Percentiles rank a stretch among this genome's conserved stretches.
These are phyloP conservation scores for Acidomyces sp. DNA, from an alignment of 495 filamentous ascomycete species.

Conservation along the genomic window DNA sequence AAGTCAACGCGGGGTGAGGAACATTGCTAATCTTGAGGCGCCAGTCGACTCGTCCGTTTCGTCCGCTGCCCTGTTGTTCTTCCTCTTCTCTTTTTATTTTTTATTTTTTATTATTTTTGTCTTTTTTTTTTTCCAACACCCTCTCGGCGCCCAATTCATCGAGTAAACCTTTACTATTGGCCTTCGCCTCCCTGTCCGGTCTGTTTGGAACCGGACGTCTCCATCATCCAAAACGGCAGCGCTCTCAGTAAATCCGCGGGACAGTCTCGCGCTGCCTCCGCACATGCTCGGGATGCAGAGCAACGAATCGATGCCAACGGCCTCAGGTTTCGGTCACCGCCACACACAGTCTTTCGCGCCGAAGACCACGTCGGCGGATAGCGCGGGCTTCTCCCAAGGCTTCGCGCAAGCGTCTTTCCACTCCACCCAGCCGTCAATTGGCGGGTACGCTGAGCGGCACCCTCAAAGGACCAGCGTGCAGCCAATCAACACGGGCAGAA, in stretches of 20 bases:
- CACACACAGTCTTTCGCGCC: conserved; percentile 31
- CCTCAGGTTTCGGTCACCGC: conserved; percentile 45
- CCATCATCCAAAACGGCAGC: conserved; percentile 54
- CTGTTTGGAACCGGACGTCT: conserved; percentile 1
- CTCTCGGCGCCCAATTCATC: too few relatives aligned
- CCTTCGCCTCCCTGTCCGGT: conserved; percentile 6
- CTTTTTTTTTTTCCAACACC: too few relatives aligned
- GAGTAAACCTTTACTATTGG: too few relatives aligned
- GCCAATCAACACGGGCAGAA: conserved; percentile 69
- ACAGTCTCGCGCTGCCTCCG: conserved; percentile 60
- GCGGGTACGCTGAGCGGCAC: conserved; percentile 71
- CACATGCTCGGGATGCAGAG: conserved; percentile 83
- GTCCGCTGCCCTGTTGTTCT: too few relatives aligned
- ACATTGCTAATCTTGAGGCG: too few relatives aligned
- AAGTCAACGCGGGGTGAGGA: too few relatives aligned
- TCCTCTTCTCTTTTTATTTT: too few relatives aligned
- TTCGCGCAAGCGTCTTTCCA: conserved; percentile 85
- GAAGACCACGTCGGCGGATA: conserved; percentile 57
- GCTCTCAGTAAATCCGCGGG: conserved; percentile 52
- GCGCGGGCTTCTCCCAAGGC: conserved; percentile 81
- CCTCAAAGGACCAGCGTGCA: conserved; percentile 76
- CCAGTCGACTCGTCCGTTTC: too few relatives aligned
- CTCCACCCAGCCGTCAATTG: conserved; percentile 54
- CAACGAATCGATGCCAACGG: conserved; percentile 43
- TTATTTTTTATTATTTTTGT: too few relatives aligned